Evolutionary conservation across 805 yeast species (phyloP), one percentile per base, ranked within the genome.

Genomic region (Schwanniomyces pseudopolymorphus): DNA sequence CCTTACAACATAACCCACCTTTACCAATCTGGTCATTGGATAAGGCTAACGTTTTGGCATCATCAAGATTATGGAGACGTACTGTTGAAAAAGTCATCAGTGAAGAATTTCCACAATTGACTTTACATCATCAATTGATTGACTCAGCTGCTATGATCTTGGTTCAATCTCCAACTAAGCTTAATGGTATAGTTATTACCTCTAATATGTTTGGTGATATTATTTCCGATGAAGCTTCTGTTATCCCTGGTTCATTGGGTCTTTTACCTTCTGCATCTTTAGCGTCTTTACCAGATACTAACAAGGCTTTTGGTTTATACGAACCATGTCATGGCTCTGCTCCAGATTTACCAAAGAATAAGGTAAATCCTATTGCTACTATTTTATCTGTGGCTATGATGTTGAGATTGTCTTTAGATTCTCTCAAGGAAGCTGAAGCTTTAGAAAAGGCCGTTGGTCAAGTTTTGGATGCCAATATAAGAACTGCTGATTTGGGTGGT

Each of bases 251-350:
- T 39, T 92, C 98, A 21, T 77, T 94, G 52, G 99, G 99, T 50
- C 80, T 94, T 56, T 79, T 94, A 54, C 99, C 99, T 42, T 89
- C 97, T 46, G 95, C 99, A 3, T 92, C 98, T 17, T 80, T 94
- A 62, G 94, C 97, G 3, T 89, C 97, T n/a, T 78, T 94, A 63
- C 99, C 99, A 44, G 97, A 92, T 69, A 82, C 92, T 33, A 91
- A 91, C 77, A 75, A 79, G 42, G 98, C 98, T 0, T 91, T 94
- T 64, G 99, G 99, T 48, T 77, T 94, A 54, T 94, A 94, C 67
- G 99, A 94, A 74, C 98, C 99, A 55, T 92, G 97, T 64, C 99
- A 92, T 67, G 99, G 99, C 40, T 86, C 97, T 40, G 99, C 99
- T 28, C 99, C 99, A 43, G 99, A 92, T 68, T 81, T 92, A 63